phyloP scores from a whole-genome alignment of 2,329 filamentous ascomycete genomes.

The Aspergillus luchuensis region DNA sequence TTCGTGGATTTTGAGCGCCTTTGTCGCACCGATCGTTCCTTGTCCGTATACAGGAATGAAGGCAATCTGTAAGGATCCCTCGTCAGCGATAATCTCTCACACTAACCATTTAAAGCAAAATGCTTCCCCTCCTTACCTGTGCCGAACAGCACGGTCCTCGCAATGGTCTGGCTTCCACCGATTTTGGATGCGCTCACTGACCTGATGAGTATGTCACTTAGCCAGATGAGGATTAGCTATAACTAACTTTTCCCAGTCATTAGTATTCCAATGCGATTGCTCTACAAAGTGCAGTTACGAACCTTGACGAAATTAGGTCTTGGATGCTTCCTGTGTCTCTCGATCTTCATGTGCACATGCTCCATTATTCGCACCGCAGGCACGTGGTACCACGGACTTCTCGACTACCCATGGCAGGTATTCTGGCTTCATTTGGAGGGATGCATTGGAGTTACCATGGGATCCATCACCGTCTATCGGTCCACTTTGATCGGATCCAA shows the following conservation, averaged over 20 bases:
- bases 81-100: background rate
- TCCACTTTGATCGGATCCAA: background rate
- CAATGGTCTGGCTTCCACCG: background rate
- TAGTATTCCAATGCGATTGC: background rate
- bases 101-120: background rate
- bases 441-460: background rate
- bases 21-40: background rate
- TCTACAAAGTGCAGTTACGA: background rate
- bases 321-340: background rate
- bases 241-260: background rate
- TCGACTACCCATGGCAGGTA: conserved; percentile 6
- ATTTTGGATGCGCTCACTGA: background rate
- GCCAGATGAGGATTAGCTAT: background rate
- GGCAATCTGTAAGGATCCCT: background rate
- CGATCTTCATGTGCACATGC: conserved; percentile 2
- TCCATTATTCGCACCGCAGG: conserved; percentile 5
- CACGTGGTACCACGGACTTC: background rate
- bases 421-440: conserved; percentile 5
- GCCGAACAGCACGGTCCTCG: background rate
- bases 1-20: background rate
- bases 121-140: background rate
- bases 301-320: background rate
- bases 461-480: conserved; percentile 2
- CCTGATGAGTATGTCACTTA: background rate
- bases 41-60: background rate